Conservation (phyloP, 371 early-diverging fungal species). For the Blastocladiella emersonii region DNA sequence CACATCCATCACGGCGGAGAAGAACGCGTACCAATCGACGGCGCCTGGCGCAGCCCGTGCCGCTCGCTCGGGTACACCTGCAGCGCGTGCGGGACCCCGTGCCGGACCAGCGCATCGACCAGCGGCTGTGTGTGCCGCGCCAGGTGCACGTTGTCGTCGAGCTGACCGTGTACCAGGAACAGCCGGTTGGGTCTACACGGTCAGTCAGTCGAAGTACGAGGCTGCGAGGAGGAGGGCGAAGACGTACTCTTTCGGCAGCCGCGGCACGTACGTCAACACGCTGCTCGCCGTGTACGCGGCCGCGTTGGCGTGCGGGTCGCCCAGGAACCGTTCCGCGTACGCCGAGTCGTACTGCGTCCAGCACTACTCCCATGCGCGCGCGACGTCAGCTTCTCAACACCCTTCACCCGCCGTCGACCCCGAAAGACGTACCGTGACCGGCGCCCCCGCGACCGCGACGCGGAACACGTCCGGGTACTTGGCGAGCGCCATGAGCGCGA, state of each 20-base stretch:
- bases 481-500: slow-evolving; percentile 52
- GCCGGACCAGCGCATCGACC: slow-evolving; percentile 37
- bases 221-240: too few relatives aligned
- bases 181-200: slow-evolving; percentile 23
- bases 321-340: slow-evolving; percentile 68
- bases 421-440: slow-evolving; percentile 32
- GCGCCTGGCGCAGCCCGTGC: slow-evolving; percentile 54
- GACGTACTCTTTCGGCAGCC: slow-evolving; percentile 47
- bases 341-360: slow-evolving; percentile 63
- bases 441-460: slow-evolving; percentile 60
- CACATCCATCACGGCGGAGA: not conserved
- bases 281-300: slow-evolving; percentile 35
- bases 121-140: slow-evolving; percentile 40
- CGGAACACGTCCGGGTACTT: slow-evolving; percentile 48
- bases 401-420: not conserved
- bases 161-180: slow-evolving; percentile 57
- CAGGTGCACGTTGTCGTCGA: slow-evolving; percentile 75
- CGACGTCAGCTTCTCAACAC: too few relatives aligned
- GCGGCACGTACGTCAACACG: slow-evolving; percentile 33
- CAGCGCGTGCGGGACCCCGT: slow-evolving; percentile 42
- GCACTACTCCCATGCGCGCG: slow-evolving; percentile 8
- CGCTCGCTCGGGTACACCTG: slow-evolving; percentile 59
- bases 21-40: slow-evolving; percentile 23
- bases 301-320: slow-evolving; percentile 32
- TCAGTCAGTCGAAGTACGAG: not conserved